Base-by-base conservation (phyloP, 352 stramenopile genomes). In the Pythium phragmiticola region DNA sequence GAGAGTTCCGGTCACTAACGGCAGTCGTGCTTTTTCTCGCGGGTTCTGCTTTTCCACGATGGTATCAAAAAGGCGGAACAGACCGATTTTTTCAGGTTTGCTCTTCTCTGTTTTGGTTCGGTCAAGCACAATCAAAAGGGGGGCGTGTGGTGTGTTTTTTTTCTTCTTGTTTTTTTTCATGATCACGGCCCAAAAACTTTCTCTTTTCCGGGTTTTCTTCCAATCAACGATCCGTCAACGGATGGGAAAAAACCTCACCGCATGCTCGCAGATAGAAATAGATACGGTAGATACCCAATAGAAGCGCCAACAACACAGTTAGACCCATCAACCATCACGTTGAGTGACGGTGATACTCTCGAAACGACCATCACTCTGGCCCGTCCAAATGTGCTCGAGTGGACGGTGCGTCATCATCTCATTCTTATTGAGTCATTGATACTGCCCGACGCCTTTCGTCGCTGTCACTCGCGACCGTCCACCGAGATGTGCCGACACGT, bases 81-180 rank as follows among this genome's bases (percentile, higher is more conserved):
- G 53, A 50, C 17, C 41, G 41, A 52, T 50, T 59, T 55, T 55
- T 50, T 50, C 17, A 5, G n/a, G 7, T 50, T 34, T 37, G 47
- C 50, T 42, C 30, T 57, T 60, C 54, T 60, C 54, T 60, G 52
- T 60, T 60, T 60, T 60, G 7, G 50, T 41, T 39, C 16, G 26
- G 19, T 42, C 16, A 34, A 23, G 34, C 51, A 47, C 53, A 59
- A 59, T 59, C 53, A 59, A 43, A 26, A 34, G n/a, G 37, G 33
- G 36, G 51, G 53, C 12, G 39, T 11, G 11, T 2, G 7, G 7
- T 39, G 7, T 9, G 34, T 39, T 39, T 9, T 39, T 42, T 59
- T 49, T 41, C 41, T 59, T 50, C 51, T 57, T 45, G 41, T 34
- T 59, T 46, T 30, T 59, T 30, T 30, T 30, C 26, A 30, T 30